Conservation (phyloP, 2,329 filamentous ascomycete genomes). For the Hypoxylon sp. region DNA sequence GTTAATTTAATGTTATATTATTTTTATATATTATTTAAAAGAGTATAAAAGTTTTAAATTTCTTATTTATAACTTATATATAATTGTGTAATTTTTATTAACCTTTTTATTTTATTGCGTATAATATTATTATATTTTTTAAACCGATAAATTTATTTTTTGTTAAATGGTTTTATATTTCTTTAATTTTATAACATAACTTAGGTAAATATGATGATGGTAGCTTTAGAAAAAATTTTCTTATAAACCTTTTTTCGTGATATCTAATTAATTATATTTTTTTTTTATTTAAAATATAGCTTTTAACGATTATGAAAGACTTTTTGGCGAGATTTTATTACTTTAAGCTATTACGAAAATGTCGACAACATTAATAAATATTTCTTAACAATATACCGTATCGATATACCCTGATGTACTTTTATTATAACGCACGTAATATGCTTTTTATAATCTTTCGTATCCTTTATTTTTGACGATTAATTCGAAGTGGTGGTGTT, state of each 20-base stretch:
- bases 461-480: no score
- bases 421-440: no score
- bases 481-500: no score
- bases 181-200: neutral
- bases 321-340: no score
- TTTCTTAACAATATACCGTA: no score
- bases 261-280: neutral
- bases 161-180: neutral
- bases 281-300: neutral
- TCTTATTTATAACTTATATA: neutral
- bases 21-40: neutral
- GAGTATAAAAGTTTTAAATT: neutral
- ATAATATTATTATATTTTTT: neutral
- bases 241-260: neutral
- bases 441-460: no score
- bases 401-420: no score
- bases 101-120: neutral
- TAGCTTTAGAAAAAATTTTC: neutral
- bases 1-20: no score
- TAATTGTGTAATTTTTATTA: neutral
- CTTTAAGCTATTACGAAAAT: no score
- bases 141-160: neutral
- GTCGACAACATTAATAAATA: no score
- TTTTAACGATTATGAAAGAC: no score
- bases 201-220: neutral